A percentile compares a stretch with the other conserved stretches of the same genome.
Evolutionary conservation across 1,284 basidiomycete species (phyloP).

Genomic region (Xanthoconium separans): DNA sequence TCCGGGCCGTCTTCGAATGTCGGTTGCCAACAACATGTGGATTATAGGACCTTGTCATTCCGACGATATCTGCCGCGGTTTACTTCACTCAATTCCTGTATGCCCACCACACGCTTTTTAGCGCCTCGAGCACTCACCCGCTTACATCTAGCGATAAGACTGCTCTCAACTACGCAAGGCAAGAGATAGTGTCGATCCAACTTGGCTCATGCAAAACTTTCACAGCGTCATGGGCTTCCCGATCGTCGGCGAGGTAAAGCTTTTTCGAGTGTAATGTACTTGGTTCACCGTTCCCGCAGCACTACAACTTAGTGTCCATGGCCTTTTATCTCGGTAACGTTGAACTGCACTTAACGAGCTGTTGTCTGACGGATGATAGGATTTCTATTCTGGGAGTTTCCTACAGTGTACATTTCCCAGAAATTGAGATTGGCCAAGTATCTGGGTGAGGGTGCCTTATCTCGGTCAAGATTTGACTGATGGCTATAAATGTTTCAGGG

Average conservation of each 20-base stretch:
- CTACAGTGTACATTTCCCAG: slow-evolving; percentile 66
- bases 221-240: slow-evolving; percentile 65
- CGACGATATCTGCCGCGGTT: slow-evolving; percentile 61
- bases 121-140: slow-evolving; percentile 3
- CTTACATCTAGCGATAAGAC: slow-evolving; percentile 56
- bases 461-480: not conserved
- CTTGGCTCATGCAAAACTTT: slow-evolving; percentile 4
- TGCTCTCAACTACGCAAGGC: slow-evolving; percentile 67
- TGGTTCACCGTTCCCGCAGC: slow-evolving; percentile 30
- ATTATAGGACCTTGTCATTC: slow-evolving; percentile 53
- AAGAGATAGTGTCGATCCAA: not conserved
- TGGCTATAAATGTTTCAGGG: slow-evolving; percentile 34
- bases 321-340: slow-evolving; percentile 43
- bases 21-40: not conserved
- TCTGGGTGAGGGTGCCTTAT: slow-evolving; percentile 40
- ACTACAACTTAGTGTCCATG: slow-evolving; percentile 66
- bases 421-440: slow-evolving; percentile 61
- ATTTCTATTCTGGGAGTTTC: slow-evolving; percentile 64
- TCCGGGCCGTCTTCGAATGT: not conserved
- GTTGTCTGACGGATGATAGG: slow-evolving; percentile 35
- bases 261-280: not conserved
- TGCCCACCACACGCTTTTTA: not conserved
- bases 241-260: slow-evolving; percentile 55
- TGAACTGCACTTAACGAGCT: not conserved
- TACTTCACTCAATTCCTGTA: slow-evolving; percentile 69